Percentiles rank a stretch among this genome's conserved stretches.
phyloP scores from a whole-genome alignment of 768 basidiomycete species.

The Neoboletus magnificus region DNA sequence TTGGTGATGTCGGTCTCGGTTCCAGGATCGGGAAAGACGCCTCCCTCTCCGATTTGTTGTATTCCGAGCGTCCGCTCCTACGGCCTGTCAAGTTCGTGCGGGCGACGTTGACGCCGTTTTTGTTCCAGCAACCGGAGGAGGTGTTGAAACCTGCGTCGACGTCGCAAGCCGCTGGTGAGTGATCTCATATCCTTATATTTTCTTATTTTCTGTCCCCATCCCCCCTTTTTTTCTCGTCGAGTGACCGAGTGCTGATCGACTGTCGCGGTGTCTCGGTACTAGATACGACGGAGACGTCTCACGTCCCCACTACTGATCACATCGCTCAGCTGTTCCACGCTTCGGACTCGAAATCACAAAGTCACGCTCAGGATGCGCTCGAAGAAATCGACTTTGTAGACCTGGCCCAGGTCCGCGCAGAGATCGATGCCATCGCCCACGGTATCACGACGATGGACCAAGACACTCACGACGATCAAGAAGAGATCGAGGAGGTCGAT shows the following conservation, averaged over 20 bases:
- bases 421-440: conserved; percentile 34
- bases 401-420: conserved; percentile 43
- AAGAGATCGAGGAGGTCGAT: conserved; percentile 47
- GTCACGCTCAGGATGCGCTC: conserved; percentile 34
- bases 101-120: conserved; percentile 46
- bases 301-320: conserved; percentile 68
- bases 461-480: conserved; percentile 30
- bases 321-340: conserved; percentile 62
- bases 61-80: conserved; percentile 57
- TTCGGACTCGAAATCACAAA: conserved; percentile 31
- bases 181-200: too few relatives aligned
- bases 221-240: not conserved
- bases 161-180: conserved; percentile 48
- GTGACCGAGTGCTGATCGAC: not conserved
- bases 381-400: conserved; percentile 70
- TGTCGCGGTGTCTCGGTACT: not conserved
- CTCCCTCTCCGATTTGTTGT: conserved; percentile 54
- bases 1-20: conserved; percentile 4
- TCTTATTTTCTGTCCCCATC: not conserved
- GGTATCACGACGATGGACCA: not conserved
- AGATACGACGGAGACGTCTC: conserved; percentile 45
- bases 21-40: conserved; percentile 31
- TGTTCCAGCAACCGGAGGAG: conserved; percentile 60
- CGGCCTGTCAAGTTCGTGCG: conserved; percentile 70
- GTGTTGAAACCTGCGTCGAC: conserved; percentile 49